Evolutionary conservation across 2,329 filamentous ascomycete genomes (phyloP).

Genomic region (Coccinonectria pachysandricola): DNA sequence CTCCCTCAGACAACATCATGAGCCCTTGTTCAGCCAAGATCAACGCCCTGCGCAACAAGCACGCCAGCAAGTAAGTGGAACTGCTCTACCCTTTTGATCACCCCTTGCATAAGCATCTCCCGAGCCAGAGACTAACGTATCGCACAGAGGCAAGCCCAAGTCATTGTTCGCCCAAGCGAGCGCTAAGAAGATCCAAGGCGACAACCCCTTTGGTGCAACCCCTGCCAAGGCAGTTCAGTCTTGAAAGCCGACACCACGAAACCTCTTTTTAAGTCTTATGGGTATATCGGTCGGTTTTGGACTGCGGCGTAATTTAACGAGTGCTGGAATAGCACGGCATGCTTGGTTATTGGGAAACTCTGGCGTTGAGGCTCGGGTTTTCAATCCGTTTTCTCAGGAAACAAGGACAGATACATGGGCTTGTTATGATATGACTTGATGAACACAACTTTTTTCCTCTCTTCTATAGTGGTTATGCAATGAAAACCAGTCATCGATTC

Average conservation of each 20-base stretch:
- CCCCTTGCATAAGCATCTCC: too few species aligned
- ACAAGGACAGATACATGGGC: too few species aligned
- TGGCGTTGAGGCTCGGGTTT: conserved; percentile 10
- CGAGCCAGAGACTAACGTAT: conserved; percentile 9
- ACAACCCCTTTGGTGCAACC: conserved; percentile 30
- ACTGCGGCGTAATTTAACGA: too few species aligned
- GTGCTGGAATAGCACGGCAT: too few species aligned
- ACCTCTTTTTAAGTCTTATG: too few species aligned
- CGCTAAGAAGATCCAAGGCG: conserved; percentile 48
- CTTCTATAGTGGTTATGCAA: conserved; percentile 12
- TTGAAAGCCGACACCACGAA: conserved; percentile 5
- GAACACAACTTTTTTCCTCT: conserved; percentile 13
- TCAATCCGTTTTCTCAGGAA: too few species aligned
- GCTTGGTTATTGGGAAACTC: too few species aligned
- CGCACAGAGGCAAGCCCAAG: conserved; percentile 50
- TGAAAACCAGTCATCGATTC: too few species aligned
- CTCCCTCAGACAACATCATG: conserved; percentile 82
- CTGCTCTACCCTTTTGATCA: too few species aligned
- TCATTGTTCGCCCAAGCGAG: conserved; percentile 58
- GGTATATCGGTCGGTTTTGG: conserved; percentile 9
- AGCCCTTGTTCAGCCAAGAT: conserved; percentile 79
- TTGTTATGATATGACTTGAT: conserved; percentile 22
- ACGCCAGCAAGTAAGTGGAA: conserved; percentile 73
- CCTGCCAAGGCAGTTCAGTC: conserved; percentile 19
- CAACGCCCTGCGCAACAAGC: conserved; percentile 69